Evolutionary conservation across 2,329 filamentous ascomycete species (phyloP).

Genomic region (Cryphonectria nitschkei): DNA sequence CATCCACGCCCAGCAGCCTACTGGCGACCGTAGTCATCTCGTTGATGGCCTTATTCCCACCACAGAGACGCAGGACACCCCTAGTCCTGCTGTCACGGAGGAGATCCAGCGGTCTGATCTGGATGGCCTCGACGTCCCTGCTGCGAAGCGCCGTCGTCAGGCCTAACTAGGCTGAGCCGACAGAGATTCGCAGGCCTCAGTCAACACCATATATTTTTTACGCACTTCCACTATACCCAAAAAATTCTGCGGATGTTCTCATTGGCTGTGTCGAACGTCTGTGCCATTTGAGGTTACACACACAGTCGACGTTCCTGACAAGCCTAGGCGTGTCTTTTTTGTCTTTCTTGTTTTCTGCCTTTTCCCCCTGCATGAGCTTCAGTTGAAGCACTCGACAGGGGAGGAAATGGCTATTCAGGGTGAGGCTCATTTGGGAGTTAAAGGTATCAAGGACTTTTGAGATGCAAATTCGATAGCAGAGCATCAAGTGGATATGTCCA

Average conservation of each 20-base stretch:
- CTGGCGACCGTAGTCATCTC: neutral
- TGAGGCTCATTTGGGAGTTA: neutral
- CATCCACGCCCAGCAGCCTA: neutral
- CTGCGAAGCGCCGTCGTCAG: slow-evolving; percentile 40
- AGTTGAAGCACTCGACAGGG: neutral
- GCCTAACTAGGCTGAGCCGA: slow-evolving; percentile 26
- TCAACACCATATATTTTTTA: neutral
- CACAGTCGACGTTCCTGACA: neutral
- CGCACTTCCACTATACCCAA: neutral
- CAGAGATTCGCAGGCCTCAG: neutral
- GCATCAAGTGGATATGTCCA: neutral
- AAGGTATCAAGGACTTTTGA: neutral
- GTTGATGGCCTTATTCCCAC: slow-evolving; percentile 28
- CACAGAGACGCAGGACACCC: slow-evolving; percentile 40
- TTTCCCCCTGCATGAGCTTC: neutral
- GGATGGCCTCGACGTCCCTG: slow-evolving; percentile 34
- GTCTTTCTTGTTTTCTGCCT: neutral
- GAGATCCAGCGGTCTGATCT: slow-evolving; percentile 53
- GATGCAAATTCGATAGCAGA: neutral
- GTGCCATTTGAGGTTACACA: neutral
- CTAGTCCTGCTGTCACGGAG: slow-evolving; percentile 54
- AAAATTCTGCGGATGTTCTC: neutral
- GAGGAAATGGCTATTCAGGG: neutral
- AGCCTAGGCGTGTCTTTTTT: neutral
- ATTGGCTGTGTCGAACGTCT: neutral